Conservation (phyloP, 106 monocot species). For the Ottelia alismoides region DNA sequence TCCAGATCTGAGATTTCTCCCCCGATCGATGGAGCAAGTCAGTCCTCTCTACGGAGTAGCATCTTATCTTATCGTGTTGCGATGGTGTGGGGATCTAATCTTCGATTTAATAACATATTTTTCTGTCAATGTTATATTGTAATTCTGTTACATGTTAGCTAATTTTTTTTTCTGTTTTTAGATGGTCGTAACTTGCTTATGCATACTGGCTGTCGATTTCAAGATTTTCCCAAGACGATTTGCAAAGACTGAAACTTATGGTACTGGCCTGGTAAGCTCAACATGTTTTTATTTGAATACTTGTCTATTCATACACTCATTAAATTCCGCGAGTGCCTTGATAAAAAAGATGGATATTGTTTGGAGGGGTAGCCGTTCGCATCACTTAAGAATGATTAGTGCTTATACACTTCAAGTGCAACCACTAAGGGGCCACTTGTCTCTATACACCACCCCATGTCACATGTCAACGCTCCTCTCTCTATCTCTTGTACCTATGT, state of each 20-base stretch:
- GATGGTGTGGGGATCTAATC: conserved; percentile 30
- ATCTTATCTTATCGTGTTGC: conserved; percentile 82
- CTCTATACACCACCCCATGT: too few species aligned
- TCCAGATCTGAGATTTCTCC: not conserved
- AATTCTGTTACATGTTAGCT: not conserved
- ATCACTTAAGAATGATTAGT: too few species aligned
- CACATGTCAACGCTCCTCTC: too few species aligned
- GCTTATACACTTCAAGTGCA: too few species aligned
- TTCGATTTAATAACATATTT: not conserved
- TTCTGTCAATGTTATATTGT: not conserved
- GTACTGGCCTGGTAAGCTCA: conserved; percentile 63
- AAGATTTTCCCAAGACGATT: conserved; percentile 87
- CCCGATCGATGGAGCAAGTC: not conserved
- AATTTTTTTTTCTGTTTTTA: conserved; percentile 18
- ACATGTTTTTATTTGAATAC: too few species aligned
- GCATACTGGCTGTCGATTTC: conserved; percentile 95
- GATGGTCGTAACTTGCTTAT: conserved; percentile 82
- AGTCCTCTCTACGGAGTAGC: conserved; percentile 27
- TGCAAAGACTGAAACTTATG: conserved; percentile 97
- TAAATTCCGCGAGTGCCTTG: too few species aligned
- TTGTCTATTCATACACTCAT: too few species aligned
- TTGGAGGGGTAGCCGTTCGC: too few species aligned
- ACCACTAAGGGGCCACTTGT: too few species aligned
- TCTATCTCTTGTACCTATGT: too few species aligned
- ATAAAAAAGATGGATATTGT: too few species aligned